These are phyloP conservation scores for Trichoderma reesei DNA, from an alignment of 495 filamentous ascomycete genomes.

Conservation along the genomic window DNA sequence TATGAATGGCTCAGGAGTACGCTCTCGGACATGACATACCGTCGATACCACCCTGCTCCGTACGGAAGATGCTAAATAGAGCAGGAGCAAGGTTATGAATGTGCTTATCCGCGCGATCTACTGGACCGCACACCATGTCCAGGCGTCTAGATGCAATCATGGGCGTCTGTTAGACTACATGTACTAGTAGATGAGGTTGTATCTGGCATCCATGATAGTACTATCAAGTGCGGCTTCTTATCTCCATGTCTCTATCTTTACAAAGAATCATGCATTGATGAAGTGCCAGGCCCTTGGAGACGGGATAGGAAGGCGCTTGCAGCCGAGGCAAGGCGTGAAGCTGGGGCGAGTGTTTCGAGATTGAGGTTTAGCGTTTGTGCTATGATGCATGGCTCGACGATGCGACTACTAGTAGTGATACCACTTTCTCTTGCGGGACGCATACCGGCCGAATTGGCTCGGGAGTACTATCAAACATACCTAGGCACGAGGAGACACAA, in stretches of 20 bases:
- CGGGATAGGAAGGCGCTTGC: conserved; percentile 2
- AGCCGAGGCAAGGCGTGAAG: background rate
- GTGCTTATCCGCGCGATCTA: background rate
- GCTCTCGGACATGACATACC: background rate
- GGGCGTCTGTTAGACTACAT: background rate
- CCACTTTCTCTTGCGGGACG: conserved; percentile 2
- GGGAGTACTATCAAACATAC: too few species aligned
- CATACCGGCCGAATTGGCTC: background rate
- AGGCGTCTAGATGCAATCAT: background rate
- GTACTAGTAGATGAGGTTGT: conserved; percentile 1
- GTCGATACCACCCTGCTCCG: background rate
- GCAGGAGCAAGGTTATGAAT: background rate
- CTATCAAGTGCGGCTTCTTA: background rate
- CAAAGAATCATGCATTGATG: background rate
- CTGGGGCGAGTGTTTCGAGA: background rate
- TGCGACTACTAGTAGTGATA: too few species aligned
- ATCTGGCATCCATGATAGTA: background rate
- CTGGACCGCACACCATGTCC: too few species aligned
- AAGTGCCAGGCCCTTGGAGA: background rate
- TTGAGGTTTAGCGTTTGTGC: background rate
- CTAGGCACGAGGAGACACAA: too few species aligned
- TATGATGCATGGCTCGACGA: background rate
- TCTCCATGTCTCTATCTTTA: background rate
- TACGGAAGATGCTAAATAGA: background rate
- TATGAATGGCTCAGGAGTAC: conserved; percentile 4